Evolutionary conservation across 208 protist genomes (phyloP), one percentile per base, ranked within the genome.

Genomic region (Acanthamoeba triangularis): DNA sequence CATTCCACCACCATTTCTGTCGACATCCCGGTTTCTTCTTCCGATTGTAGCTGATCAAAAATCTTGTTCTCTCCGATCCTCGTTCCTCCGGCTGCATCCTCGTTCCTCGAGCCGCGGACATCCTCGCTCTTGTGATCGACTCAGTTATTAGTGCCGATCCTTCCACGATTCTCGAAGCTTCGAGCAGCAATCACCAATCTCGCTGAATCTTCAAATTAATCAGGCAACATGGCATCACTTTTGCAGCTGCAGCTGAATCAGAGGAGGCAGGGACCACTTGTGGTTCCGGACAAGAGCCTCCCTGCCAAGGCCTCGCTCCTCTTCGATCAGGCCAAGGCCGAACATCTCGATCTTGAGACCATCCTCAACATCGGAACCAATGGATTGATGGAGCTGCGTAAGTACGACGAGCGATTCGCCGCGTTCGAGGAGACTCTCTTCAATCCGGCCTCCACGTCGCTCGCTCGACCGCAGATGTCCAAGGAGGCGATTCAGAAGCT

Each of bases 401-500:
- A 52, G 37, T 37, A 74, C 28, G 78, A 94, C 37, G 87, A 94
- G n/a, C 11, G 49, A 59, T 96, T 96, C 87, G 88, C 54, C 30
- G 37, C 56, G 8, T 96, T 87, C 61, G 95, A 85, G 61, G 41
- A 74, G 52, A 65, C 95, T 37, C 87, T 94, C n/a, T 94, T 94
- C 72, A 84, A 76, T 80, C 30, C 44, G 16, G n/a, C 80, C 0
- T 23, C 82, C 59, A 52, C 41, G 44, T 11, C 23, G 7, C 41
- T 78, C 41, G 47, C 84, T 0, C 90, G 96, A 41, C 47, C 78
- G 37, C n/a, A 95, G 72, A 63, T 96, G 74, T 96, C 96, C 8
- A 85, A 80, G 33, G 78, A 95, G 25, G 95, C 74, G 13, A 96
- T 96, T 82, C 41, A 67, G 14, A 47, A 72, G 88, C 96, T 97